Evolutionary conservation across 208 protist genomes (phyloP).

Genomic region (Tetramitus jugosus): DNA sequence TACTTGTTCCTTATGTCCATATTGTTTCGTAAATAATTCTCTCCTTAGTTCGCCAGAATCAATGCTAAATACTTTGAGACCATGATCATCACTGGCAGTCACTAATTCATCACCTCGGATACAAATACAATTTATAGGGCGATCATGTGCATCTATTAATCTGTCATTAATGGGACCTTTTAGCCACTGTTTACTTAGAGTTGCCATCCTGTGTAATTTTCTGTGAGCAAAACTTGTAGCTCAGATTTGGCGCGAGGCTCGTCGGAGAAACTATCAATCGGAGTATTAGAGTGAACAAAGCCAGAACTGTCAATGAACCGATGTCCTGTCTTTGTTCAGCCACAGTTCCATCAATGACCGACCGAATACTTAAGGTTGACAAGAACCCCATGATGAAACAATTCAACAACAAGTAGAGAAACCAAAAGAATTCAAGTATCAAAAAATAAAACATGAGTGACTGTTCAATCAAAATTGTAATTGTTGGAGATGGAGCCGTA

Average conservation of each 20-base stretch:
- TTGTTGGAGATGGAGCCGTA: background rate
- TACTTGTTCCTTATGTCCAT: background rate
- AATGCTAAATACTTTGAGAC: background rate
- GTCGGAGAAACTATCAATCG: too few relatives aligned
- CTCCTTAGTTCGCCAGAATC: background rate
- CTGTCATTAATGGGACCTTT: background rate
- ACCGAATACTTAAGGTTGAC: too few relatives aligned
- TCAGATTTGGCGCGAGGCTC: too few relatives aligned
- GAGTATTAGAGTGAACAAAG: too few relatives aligned
- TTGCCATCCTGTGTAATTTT: background rate
- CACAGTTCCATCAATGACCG: too few relatives aligned
- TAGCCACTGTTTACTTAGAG: background rate
- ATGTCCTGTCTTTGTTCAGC: too few relatives aligned
- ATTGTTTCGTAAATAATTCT: background rate
- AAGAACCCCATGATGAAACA: too few relatives aligned
- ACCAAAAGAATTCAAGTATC: too few relatives aligned
- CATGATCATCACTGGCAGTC: background rate
- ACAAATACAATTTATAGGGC: background rate
- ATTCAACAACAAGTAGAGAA: too few relatives aligned
- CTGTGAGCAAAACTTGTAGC: background rate
- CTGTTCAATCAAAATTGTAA: background rate
- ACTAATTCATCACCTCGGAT: background rate
- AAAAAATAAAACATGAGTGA: too few relatives aligned
- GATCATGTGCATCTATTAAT: background rate
- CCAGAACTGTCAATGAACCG: too few relatives aligned